These are phyloP conservation scores for Fusarium poae DNA, from an alignment of 2,329 filamentous ascomycete species.

Conservation along the genomic window DNA sequence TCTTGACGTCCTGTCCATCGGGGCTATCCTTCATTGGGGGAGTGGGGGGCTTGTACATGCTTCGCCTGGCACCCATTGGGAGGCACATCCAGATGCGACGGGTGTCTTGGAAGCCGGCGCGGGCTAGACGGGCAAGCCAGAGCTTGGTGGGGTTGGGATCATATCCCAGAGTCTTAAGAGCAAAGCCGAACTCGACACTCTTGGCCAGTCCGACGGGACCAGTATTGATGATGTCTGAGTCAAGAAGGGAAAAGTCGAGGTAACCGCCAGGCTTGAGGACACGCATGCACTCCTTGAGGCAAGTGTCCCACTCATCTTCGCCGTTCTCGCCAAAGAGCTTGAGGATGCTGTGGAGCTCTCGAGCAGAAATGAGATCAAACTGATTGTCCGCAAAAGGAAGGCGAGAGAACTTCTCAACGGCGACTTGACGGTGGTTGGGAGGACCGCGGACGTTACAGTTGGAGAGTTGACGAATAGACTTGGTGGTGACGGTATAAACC, in stretches of 20 bases:
- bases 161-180: slow-evolving; percentile 89
- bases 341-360: slow-evolving; percentile 86
- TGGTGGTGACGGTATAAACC: slow-evolving; percentile 88
- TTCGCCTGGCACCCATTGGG: slow-evolving; percentile 75
- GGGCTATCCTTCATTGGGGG: slow-evolving; percentile 54
- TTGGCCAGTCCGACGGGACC: slow-evolving; percentile 84
- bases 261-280: slow-evolving; percentile 94
- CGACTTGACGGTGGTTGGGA: slow-evolving; percentile 85
- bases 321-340: slow-evolving; percentile 77
- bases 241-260: slow-evolving; percentile 89
- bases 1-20: slow-evolving; percentile 58
- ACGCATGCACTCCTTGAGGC: slow-evolving; percentile 86
- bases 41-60: slow-evolving; percentile 49
- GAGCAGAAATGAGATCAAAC: slow-evolving; percentile 92
- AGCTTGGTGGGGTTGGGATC: slow-evolving; percentile 85
- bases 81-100: slow-evolving; percentile 91
- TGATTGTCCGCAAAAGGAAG: slow-evolving; percentile 87
- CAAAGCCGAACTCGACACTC: slow-evolving; percentile 91
- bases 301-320: slow-evolving; percentile 88
- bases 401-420: slow-evolving; percentile 80
- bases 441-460: slow-evolving; percentile 85
- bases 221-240: slow-evolving; percentile 89
- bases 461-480: slow-evolving; percentile 75
- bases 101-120: slow-evolving; percentile 82
- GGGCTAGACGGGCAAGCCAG: slow-evolving; percentile 80